Evolutionary conservation across 177 flowering plant genomes (phyloP).

Genomic region (Vitis hybrid): DNA sequence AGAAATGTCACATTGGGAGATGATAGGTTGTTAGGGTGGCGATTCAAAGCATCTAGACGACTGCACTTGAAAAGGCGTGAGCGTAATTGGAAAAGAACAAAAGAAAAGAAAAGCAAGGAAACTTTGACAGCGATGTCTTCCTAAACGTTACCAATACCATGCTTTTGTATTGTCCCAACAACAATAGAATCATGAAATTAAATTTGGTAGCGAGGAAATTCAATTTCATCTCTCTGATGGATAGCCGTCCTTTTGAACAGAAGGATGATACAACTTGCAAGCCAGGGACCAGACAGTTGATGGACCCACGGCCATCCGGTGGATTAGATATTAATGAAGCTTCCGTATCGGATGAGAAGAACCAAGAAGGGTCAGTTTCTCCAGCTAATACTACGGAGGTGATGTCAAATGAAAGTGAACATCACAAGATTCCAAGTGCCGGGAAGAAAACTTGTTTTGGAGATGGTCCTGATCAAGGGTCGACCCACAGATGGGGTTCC

Average conservation of each 20-base stretch:
- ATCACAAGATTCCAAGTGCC: neutral
- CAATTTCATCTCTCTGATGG: neutral
- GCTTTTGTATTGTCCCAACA: no score
- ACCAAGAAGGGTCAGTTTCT: slow-evolving; percentile 25
- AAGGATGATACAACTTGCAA: slow-evolving; percentile 14
- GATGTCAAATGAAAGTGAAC: slow-evolving; percentile 21
- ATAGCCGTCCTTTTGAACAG: slow-evolving; percentile 5
- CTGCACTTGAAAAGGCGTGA: no score
- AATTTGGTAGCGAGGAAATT: no score
- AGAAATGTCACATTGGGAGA: no score
- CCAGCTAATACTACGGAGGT: slow-evolving; percentile 21
- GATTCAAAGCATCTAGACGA: no score
- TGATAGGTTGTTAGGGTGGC: no score
- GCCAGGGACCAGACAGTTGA: slow-evolving; percentile 32
- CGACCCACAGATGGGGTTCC: slow-evolving; percentile 23
- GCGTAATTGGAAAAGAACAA: no score
- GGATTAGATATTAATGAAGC: slow-evolving; percentile 25
- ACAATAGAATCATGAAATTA: no score
- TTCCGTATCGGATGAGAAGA: slow-evolving; percentile 22
- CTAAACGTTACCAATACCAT: no score
- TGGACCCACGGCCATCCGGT: slow-evolving; percentile 41
- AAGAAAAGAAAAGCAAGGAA: no score
- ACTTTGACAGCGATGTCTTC: no score
- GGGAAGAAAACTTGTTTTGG: slow-evolving; percentile 13
- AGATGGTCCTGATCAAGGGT: slow-evolving; percentile 21